Evolutionary conservation across 1,139 yeast genomes (phyloP).

Genomic region (Taphrina pruni): DNA sequence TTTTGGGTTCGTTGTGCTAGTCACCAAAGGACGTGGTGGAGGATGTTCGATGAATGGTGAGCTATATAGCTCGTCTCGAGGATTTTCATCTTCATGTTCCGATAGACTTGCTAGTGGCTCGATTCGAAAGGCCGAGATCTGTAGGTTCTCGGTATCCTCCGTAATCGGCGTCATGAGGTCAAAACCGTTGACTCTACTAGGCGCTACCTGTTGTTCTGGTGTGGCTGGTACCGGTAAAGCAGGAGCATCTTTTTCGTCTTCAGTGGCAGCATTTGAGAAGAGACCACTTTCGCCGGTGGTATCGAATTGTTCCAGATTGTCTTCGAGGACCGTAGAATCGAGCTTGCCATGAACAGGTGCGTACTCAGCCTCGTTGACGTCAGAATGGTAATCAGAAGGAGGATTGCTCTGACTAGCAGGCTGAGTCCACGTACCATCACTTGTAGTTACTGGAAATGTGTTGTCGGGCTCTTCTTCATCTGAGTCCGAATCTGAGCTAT

Average conservation of each 20-base stretch:
- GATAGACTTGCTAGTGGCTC: constrained; percentile 33
- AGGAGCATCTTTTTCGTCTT: background rate
- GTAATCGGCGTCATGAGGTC: constrained; percentile 51
- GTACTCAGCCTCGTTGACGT: constrained; percentile 41
- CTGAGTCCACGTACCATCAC: constrained; percentile 34
- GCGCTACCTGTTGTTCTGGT: constrained; percentile 42
- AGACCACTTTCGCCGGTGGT: background rate
- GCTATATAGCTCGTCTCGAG: constrained; percentile 35
- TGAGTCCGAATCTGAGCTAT: constrained; percentile 48
- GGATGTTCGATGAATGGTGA: constrained; percentile 47
- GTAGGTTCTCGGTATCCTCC: constrained; percentile 50
- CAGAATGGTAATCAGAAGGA: constrained; percentile 37
- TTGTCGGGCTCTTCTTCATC: constrained; percentile 44
- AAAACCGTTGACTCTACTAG: constrained; percentile 28
- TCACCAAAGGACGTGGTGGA: constrained; percentile 38
- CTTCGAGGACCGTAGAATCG: background rate
- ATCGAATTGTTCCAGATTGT: background rate
- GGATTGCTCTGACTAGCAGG: constrained; percentile 29
- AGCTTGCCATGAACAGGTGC: constrained; percentile 10
- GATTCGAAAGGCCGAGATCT: constrained; percentile 43
- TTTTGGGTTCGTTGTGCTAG: background rate
- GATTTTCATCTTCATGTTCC: constrained; percentile 32
- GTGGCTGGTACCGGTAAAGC: constrained; percentile 44
- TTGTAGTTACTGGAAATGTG: constrained; percentile 26
- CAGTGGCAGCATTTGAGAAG: background rate